phyloP scores from a whole-genome alignment of 768 basidiomycete genomes.

The Pisolithus orientalis region DNA sequence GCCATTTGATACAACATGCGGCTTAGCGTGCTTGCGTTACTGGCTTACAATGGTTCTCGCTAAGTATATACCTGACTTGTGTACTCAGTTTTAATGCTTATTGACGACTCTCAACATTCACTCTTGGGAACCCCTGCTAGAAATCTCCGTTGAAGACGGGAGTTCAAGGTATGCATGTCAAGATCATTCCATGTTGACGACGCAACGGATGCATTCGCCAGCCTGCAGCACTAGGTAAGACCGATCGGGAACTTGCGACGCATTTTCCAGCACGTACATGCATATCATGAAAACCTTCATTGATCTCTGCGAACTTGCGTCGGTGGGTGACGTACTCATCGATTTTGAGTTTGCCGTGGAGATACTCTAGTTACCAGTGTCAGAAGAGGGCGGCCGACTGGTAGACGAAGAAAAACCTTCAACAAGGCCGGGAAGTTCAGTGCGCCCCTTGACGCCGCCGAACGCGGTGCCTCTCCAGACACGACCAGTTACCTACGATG shows the following conservation, averaged over 20 bases:
- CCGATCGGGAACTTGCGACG: neutral
- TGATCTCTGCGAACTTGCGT: slow-evolving; percentile 67
- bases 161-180: neutral
- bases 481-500: slow-evolving; percentile 71
- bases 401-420: slow-evolving; percentile 47
- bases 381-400: neutral
- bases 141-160: slow-evolving; percentile 3
- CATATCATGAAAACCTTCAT: slow-evolving; percentile 92
- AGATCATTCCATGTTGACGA: slow-evolving; percentile 76
- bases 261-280: slow-evolving; percentile 58
- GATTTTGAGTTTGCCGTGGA: slow-evolving; percentile 75
- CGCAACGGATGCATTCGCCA: slow-evolving; percentile 91
- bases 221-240: slow-evolving; percentile 33
- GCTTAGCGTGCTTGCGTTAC: slow-evolving; percentile 9
- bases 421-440: slow-evolving; percentile 90
- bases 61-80: slow-evolving; percentile 9
- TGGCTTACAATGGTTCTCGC: neutral
- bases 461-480: slow-evolving; percentile 95
- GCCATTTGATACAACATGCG: slow-evolving; percentile 46
- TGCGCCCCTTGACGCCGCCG: slow-evolving; percentile 96
- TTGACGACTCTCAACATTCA: neutral
- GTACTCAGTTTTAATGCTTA: neutral
- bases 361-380: slow-evolving; percentile 52
- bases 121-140: neutral
- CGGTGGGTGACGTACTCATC: slow-evolving; percentile 96